phyloP scores from a whole-genome alignment of 2,329 filamentous ascomycete genomes.

The Colletotrichum aenigma region DNA sequence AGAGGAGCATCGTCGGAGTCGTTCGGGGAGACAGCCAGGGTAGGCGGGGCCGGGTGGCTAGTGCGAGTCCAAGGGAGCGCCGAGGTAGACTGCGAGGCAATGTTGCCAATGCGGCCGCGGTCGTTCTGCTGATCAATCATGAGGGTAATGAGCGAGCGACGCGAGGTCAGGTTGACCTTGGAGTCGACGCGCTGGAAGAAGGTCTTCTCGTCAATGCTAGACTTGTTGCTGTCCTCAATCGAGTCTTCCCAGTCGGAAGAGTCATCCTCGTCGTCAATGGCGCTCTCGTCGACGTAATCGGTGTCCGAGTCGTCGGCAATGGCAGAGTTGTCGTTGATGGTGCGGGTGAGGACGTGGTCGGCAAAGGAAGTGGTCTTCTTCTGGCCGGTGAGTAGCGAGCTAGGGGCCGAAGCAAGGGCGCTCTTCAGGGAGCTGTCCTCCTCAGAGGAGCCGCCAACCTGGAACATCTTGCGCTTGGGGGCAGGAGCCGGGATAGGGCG shows the following conservation, averaged over 20 bases:
- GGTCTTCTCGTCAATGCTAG: constrained; percentile 79
- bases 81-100: constrained; percentile 70
- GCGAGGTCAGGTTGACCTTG: constrained; percentile 80
- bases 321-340: constrained; percentile 62
- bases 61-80: constrained; percentile 69
- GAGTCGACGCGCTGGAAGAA: constrained; percentile 94
- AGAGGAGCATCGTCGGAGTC: constrained; percentile 67
- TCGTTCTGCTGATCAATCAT: constrained; percentile 80
- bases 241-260: constrained; percentile 68
- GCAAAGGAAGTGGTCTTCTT: constrained; percentile 87
- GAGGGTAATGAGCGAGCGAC: constrained; percentile 86
- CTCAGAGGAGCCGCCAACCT: constrained; percentile 67
- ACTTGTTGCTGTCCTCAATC: constrained; percentile 80
- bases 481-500: constrained; percentile 34
- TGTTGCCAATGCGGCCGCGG: constrained; percentile 70
- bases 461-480: constrained; percentile 50
- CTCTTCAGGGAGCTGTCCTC: constrained; percentile 77
- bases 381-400: constrained; percentile 43
- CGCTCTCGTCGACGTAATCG: constrained; percentile 80
- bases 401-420: constrained; percentile 48
- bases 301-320: constrained; percentile 59
- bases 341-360: constrained; percentile 73
- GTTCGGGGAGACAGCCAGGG: constrained; percentile 55
- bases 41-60: constrained; percentile 40
- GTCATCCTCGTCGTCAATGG: constrained; percentile 76